phyloP scores from a whole-genome alignment of 2,329 filamentous ascomycete species.

The Aspergillus uvarum region DNA sequence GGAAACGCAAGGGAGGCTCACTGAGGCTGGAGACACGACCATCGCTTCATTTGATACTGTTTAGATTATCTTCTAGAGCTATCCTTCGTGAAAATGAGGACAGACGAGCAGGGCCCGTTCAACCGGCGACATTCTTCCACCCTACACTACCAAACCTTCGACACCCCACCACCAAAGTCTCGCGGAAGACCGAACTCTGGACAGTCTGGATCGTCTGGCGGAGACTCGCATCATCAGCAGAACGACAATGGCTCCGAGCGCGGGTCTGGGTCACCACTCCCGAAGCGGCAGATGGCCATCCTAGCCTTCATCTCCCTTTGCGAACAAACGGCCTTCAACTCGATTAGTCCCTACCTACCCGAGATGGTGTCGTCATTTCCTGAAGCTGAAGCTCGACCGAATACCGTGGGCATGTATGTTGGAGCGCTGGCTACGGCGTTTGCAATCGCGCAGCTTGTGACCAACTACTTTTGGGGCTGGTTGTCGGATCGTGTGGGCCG shows the following conservation, averaged over 20 bases:
- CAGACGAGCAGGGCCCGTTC: conserved; percentile 31
- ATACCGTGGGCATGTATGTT: conserved; percentile 79
- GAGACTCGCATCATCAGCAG: conserved; percentile 26
- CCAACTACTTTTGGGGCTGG: conserved; percentile 90
- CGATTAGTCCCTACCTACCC: conserved; percentile 90
- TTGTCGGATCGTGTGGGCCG: conserved; percentile 75
- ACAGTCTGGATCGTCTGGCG: conserved; percentile 41
- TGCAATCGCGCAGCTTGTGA: conserved; percentile 85
- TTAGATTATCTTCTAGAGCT: background rate
- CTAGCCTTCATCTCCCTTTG: conserved; percentile 85
- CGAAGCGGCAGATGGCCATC: conserved; percentile 76
- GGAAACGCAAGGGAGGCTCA: background rate
- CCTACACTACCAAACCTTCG: conserved; percentile 50
- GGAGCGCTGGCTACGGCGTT: conserved; percentile 88
- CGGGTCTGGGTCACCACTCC: conserved; percentile 65
- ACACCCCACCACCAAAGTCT: conserved; percentile 48
- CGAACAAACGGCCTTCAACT: conserved; percentile 96
- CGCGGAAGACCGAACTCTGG: conserved; percentile 46
- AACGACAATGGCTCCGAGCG: conserved; percentile 26
- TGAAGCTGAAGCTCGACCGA: conserved; percentile 70
- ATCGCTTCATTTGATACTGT: background rate
- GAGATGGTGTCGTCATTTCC: conserved; percentile 87
- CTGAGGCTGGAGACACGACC: background rate
- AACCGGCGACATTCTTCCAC: conserved; percentile 45
- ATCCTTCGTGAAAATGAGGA: conserved; percentile 24